Conservation (phyloP, 164 flowering plant species). For the Sedum album region DNA sequence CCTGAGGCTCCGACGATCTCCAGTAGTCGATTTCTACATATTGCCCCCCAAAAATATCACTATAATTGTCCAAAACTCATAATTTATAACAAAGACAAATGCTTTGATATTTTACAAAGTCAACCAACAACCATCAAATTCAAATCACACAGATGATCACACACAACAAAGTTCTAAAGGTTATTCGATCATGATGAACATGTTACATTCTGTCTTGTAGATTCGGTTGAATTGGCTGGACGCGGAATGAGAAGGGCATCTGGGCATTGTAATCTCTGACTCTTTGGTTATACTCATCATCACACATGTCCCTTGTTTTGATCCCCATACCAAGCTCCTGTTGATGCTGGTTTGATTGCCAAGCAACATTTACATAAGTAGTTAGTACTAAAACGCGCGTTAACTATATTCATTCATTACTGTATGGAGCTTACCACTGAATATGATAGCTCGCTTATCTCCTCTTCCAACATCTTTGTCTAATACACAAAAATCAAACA, state of each 20-base stretch:
- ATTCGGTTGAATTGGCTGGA: conserved; percentile 11
- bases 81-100: no score
- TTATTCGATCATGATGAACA: background rate
- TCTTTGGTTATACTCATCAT: conserved; percentile 1
- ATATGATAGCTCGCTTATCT: conserved; percentile 31
- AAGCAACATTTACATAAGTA: background rate
- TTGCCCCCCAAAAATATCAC: no score
- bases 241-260: conserved; percentile 12
- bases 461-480: conserved; percentile 46
- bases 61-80: no score
- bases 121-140: no score
- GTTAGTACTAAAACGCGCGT: background rate
- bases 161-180: no score
- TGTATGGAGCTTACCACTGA: conserved; percentile 26
- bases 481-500: conserved; percentile 9
- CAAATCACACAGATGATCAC: no score
- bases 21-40: no score
- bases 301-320: conserved; percentile 2
- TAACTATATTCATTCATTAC: background rate
- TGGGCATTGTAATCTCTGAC: conserved; percentile 5
- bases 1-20: no score
- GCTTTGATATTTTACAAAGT: background rate
- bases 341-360: conserved; percentile 4
- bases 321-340: conserved; percentile 6
- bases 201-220: conserved; percentile 11